Evolutionary conservation across 116 monocot genomes (phyloP).

Genomic region (Dioscorea cayenensis): DNA sequence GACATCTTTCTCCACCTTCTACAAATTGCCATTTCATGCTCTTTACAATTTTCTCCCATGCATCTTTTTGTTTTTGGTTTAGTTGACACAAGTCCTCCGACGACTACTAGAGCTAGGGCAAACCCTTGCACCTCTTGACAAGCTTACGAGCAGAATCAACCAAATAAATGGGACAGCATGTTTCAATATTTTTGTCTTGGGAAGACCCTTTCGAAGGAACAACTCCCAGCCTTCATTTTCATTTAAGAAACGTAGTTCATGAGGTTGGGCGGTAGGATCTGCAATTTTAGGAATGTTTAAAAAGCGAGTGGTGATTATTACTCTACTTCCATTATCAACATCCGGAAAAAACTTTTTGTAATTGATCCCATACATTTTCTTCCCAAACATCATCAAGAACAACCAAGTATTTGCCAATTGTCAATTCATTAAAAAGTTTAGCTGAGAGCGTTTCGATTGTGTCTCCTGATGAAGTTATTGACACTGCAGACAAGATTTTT

Average conservation of each 20-base stretch:
- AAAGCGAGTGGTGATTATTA: constrained; percentile 28
- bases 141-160: constrained; percentile 1
- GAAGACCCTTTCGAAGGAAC: constrained; percentile 15
- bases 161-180: constrained; percentile 6
- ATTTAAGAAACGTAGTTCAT: constrained; percentile 2
- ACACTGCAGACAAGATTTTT: not conserved
- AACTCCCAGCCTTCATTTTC: constrained; percentile 22
- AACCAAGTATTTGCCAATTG: constrained; percentile 11
- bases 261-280: not conserved
- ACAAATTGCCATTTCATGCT: constrained; percentile 5
- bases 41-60: no score
- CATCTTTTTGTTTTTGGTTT: not conserved
- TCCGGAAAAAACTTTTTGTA: constrained; percentile 16
- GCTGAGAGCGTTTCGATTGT: not conserved
- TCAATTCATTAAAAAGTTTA: constrained; percentile 3
- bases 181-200: not conserved
- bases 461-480: not conserved
- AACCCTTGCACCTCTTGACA: constrained; percentile 10
- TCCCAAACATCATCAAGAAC: constrained; percentile 41
- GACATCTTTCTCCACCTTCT: constrained; percentile 1
- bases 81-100: constrained; percentile 27
- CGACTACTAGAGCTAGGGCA: constrained; percentile 25
- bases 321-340: constrained; percentile 18
- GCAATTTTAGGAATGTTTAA: constrained; percentile 13
- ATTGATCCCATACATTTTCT: constrained; percentile 4